phyloP scores from a whole-genome alignment of 1,284 basidiomycete genomes.

The Ustilago lituana region DNA sequence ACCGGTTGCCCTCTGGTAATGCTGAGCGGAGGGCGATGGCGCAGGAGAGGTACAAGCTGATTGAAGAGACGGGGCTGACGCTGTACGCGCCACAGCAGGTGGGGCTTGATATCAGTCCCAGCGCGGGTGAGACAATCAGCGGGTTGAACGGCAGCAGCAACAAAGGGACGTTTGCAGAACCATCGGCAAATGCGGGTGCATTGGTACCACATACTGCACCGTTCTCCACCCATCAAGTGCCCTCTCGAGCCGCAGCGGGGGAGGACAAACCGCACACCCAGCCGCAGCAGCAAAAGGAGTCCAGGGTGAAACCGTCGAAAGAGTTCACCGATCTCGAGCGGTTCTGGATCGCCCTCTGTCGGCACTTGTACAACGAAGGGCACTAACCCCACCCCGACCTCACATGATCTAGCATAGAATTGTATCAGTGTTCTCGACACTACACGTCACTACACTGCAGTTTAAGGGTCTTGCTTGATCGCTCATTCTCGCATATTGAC shows the following conservation, averaged over 20 bases:
- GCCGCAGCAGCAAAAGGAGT: background rate
- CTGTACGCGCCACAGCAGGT: conserved; percentile 14
- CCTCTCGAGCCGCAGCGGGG: background rate
- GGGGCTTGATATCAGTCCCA: background rate
- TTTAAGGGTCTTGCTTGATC: too few species aligned
- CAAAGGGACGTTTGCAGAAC: too few species aligned
- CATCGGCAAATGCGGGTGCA: background rate
- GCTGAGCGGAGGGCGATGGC: conserved; percentile 52
- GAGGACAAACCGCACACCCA: background rate
- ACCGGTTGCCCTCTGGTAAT: conserved; percentile 56
- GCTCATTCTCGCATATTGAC: too few species aligned
- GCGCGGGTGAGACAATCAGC: too few species aligned
- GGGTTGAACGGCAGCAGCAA: too few species aligned
- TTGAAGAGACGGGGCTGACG: conserved; percentile 28
- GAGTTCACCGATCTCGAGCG: conserved; percentile 48
- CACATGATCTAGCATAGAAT: too few species aligned
- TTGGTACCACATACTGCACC: conserved; percentile 7
- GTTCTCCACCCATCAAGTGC: conserved; percentile 19
- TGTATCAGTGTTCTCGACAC: background rate
- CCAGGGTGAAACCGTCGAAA: conserved; percentile 4
- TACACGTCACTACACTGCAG: background rate
- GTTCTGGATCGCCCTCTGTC: conserved; percentile 65
- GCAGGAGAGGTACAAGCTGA: conserved; percentile 27
- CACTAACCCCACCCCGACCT: too few species aligned
- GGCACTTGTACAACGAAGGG: conserved; percentile 58